These are phyloP conservation scores for Theileria annulata DNA, from an alignment of 169 alveolate species.

Conservation along the genomic window DNA sequence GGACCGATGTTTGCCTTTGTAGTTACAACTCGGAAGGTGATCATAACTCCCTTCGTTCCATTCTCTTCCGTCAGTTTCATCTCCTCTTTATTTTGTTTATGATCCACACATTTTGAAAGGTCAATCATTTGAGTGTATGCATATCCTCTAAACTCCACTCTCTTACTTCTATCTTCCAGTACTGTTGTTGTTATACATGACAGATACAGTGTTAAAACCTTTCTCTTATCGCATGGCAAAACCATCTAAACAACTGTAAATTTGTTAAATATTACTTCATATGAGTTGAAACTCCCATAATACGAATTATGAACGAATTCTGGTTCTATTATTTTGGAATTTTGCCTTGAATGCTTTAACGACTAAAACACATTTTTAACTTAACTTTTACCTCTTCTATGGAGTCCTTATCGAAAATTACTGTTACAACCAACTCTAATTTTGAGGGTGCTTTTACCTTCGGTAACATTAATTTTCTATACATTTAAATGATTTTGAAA, in stretches of 20 bases:
- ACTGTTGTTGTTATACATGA: slow-evolving; percentile 20
- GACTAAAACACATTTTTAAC: not conserved
- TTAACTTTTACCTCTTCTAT: slow-evolving; percentile 42
- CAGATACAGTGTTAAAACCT: slow-evolving; percentile 33
- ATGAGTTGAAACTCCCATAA: slow-evolving; percentile 35
- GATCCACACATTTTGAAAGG: slow-evolving; percentile 23
- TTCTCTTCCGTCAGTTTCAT: slow-evolving; percentile 26
- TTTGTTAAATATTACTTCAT: slow-evolving; percentile 21
- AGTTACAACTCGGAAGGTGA: slow-evolving; percentile 32
- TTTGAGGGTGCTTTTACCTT: slow-evolving; percentile 30
- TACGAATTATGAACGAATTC: slow-evolving; percentile 31
- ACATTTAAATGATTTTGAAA: not conserved
- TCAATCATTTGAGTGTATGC: slow-evolving; percentile 39
- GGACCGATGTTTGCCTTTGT: slow-evolving; percentile 28
- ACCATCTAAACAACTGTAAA: slow-evolving; percentile 26
- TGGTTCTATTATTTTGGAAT: slow-evolving; percentile 27
- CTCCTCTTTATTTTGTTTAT: slow-evolving; percentile 19
- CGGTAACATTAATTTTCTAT: slow-evolving; percentile 40
- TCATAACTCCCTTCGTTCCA: slow-evolving; percentile 5
- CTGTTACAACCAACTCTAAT: slow-evolving; percentile 48
- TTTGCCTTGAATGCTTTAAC: slow-evolving; percentile 43
- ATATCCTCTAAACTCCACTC: slow-evolving; percentile 41
- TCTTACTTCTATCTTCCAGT: slow-evolving; percentile 24
- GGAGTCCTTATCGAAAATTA: slow-evolving; percentile 48
- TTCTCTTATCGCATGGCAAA: slow-evolving; percentile 51